Percentiles rank a stretch among this genome's conserved stretches.
These are phyloP conservation scores for Nelumbo lutea DNA, from an alignment of 164 flowering plant genomes.

Conservation along the genomic window DNA sequence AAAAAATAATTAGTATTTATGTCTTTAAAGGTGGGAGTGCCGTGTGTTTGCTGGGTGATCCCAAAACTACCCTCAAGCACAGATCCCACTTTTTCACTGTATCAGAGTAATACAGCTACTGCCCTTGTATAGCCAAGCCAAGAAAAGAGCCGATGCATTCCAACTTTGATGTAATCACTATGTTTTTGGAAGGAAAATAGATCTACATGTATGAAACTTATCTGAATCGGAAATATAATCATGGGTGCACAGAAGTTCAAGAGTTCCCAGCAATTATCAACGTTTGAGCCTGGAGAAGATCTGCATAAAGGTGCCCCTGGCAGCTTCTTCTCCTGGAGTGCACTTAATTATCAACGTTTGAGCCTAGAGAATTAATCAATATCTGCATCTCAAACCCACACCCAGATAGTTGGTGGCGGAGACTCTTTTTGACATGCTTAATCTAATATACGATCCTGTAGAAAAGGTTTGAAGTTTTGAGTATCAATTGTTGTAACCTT, in stretches of 20 bases:
- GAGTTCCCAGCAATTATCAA: constrained; percentile 67
- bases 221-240: constrained; percentile 2
- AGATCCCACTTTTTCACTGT: background rate
- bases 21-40: background rate
- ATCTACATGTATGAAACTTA: background rate
- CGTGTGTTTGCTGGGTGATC: background rate
- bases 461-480: background rate
- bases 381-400: constrained; percentile 39
- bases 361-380: constrained; percentile 48
- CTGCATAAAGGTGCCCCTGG: constrained; percentile 56
- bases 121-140: background rate
- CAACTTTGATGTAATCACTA: background rate
- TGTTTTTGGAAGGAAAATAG: constrained; percentile 1
- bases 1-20: background rate
- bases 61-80: background rate
- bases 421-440: background rate
- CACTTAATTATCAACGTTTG: constrained; percentile 76
- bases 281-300: constrained; percentile 77
- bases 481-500: background rate
- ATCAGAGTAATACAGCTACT: background rate
- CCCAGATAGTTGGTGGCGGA: background rate
- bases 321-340: constrained; percentile 58
- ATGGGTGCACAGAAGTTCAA: constrained; percentile 38
- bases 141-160: background rate
- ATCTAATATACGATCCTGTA: no score